phyloP scores from a whole-genome alignment of 2,329 filamentous ascomycete species.

The Alternaria sp. region DNA sequence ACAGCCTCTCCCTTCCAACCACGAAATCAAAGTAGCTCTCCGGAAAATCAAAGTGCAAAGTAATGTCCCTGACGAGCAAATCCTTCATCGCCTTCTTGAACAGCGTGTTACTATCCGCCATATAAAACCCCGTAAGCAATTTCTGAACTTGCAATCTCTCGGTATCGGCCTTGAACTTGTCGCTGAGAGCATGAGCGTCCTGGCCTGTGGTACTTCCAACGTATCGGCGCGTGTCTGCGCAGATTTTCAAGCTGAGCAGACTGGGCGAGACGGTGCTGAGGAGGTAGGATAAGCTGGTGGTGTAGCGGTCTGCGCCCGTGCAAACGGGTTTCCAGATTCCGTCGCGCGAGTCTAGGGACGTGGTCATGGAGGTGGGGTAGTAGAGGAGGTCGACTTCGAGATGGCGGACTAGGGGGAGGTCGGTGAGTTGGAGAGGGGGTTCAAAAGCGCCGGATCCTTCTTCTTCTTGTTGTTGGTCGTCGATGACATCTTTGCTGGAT shows the following conservation, averaged over 20 bases:
- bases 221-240: slow-evolving; percentile 23
- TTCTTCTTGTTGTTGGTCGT: slow-evolving; percentile 1
- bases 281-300: slow-evolving; percentile 23
- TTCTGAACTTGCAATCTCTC: slow-evolving; percentile 25
- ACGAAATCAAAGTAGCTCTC: slow-evolving; percentile 36
- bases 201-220: background rate
- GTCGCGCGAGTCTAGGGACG: slow-evolving; percentile 1
- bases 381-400: slow-evolving; percentile 38
- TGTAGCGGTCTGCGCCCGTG: slow-evolving; percentile 28
- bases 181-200: background rate
- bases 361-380: slow-evolving; percentile 19
- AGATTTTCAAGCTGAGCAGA: slow-evolving; percentile 18
- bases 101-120: slow-evolving; percentile 23
- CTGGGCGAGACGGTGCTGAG: slow-evolving; percentile 15
- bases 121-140: slow-evolving; percentile 32
- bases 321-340: slow-evolving; percentile 24
- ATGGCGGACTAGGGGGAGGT: slow-evolving; percentile 30
- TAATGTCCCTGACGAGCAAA: slow-evolving; percentile 16
- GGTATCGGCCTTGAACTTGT: slow-evolving; percentile 1
- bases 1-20: slow-evolving; percentile 19
- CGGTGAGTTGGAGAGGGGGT: slow-evolving; percentile 30
- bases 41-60: slow-evolving; percentile 36
- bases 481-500: background rate
- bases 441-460: slow-evolving; percentile 29
- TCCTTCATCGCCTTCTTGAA: slow-evolving; percentile 25